Evolutionary conservation across 768 basidiomycete genomes (phyloP).

Genomic region (Boletus tylopilopsis): DNA sequence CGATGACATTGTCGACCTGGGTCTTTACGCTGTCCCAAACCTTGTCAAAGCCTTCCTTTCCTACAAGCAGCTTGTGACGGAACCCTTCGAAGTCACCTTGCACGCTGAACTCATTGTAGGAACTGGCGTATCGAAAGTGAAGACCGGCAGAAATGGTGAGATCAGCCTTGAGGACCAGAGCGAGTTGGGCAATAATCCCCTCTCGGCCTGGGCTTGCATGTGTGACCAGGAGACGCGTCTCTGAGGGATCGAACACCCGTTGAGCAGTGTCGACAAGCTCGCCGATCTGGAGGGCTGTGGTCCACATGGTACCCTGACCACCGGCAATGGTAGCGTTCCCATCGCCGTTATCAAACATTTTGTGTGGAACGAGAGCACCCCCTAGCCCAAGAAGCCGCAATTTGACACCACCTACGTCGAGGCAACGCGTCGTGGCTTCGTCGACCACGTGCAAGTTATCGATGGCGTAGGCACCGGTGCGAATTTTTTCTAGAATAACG

Average conservation of each 20-base stretch:
- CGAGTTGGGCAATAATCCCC: conserved; percentile 87
- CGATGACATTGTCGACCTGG: conserved; percentile 89
- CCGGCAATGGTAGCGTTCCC: conserved; percentile 97
- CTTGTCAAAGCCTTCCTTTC: conserved; percentile 81
- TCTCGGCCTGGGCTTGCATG: conserved; percentile 93
- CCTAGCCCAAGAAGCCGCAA: conserved; percentile 94
- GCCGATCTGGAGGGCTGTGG: conserved; percentile 94
- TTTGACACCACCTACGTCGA: conserved; percentile 92
- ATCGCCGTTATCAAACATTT: conserved; percentile 92
- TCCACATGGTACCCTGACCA: conserved; percentile 98
- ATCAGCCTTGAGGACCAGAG: conserved; percentile 89
- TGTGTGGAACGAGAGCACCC: conserved; percentile 92
- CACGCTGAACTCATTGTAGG: conserved; percentile 96
- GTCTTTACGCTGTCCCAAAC: conserved; percentile 94
- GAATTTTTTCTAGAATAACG: conserved; percentile 86
- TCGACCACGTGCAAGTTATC: conserved; percentile 91
- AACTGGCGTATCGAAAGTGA: conserved; percentile 95
- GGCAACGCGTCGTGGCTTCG: conserved; percentile 89
- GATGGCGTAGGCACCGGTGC: conserved; percentile 75
- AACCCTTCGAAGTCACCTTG: conserved; percentile 88
- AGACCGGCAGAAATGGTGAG: conserved; percentile 91
- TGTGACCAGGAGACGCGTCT: conserved; percentile 90
- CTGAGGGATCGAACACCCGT: conserved; percentile 85
- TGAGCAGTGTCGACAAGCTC: conserved; percentile 98
- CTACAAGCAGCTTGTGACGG: conserved; percentile 69